Conservation (phyloP, 495 filamentous ascomycete genomes). For the Hapsidospora chrysogenum region DNA sequence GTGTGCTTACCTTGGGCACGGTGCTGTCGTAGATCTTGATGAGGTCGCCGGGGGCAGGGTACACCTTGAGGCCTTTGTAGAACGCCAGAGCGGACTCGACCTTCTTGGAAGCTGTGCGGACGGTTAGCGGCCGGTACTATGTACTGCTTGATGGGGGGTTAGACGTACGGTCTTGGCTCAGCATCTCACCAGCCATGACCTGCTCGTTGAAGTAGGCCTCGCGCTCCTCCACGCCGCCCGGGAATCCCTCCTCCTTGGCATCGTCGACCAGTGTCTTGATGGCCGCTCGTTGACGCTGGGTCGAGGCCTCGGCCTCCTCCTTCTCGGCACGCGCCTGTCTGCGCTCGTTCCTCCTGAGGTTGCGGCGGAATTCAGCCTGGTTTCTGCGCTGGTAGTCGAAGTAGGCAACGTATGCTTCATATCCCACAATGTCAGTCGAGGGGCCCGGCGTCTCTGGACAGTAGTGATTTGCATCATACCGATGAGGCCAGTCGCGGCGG, state of each 20-base stretch:
- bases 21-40: conserved; percentile 98
- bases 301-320: conserved; percentile 53
- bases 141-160: not conserved
- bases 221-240: conserved; percentile 76
- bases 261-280: conserved; percentile 57
- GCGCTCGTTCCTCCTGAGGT: conserved; percentile 68
- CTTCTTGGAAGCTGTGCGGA: conserved; percentile 49
- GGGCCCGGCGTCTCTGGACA: conserved; percentile 40
- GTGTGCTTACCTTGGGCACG: conserved; percentile 62
- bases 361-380: conserved; percentile 72
- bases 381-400: conserved; percentile 88
- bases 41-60: conserved; percentile 80
- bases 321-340: conserved; percentile 58
- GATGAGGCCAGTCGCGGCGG: conserved; percentile 55
- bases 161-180: conserved; percentile 37
- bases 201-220: conserved; percentile 76
- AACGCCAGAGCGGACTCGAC: conserved; percentile 84
- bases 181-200: conserved; percentile 67
- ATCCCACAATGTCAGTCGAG: conserved; percentile 35
- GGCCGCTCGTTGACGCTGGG: conserved; percentile 47
- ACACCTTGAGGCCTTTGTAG: conserved; percentile 96
- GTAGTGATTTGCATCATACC: conserved; percentile 19
- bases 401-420: conserved; percentile 59
- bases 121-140: too few species aligned
- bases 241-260: conserved; percentile 83